These are phyloP conservation scores for Chrysanthemum seticuspe DNA, from an alignment of 129 eudicot genomes.

Conservation along the genomic window DNA sequence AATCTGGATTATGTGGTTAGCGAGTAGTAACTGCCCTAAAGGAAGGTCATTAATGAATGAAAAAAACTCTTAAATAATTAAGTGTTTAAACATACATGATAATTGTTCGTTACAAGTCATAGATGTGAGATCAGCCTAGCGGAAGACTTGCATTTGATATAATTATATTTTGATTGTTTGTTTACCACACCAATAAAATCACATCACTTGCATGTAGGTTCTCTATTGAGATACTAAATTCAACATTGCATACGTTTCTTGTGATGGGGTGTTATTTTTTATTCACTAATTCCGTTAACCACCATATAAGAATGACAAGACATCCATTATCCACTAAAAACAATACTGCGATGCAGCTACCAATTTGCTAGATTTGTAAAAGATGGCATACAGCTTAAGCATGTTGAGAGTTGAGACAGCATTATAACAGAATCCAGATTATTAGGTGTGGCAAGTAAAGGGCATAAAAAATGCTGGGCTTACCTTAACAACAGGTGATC, in stretches of 20 bases:
- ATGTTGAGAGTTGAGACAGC: not conserved
- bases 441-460: constrained; percentile 2
- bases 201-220: not conserved
- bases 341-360: not conserved
- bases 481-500: constrained; percentile 92
- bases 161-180: not conserved
- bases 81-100: not conserved
- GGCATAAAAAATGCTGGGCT: not conserved
- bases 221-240: not conserved
- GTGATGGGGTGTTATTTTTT: not conserved
- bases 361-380: not conserved
- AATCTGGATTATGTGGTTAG: not conserved
- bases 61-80: not conserved
- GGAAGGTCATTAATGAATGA: not conserved
- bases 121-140: not conserved
- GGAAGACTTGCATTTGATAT: not conserved
- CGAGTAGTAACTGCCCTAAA: not conserved
- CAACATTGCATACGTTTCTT: not conserved
- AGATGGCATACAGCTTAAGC: constrained; percentile 4
- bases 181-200: constrained; percentile 1
- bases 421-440: not conserved
- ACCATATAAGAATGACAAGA: not conserved
- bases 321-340: constrained; percentile 12
- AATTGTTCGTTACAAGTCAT: not conserved
- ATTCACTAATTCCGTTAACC: not conserved